Percentiles rank a stretch among this genome's conserved stretches.
These are phyloP conservation scores for Phytophthora pluvialis DNA, from an alignment of 352 stramenopile species.

Conservation along the genomic window DNA sequence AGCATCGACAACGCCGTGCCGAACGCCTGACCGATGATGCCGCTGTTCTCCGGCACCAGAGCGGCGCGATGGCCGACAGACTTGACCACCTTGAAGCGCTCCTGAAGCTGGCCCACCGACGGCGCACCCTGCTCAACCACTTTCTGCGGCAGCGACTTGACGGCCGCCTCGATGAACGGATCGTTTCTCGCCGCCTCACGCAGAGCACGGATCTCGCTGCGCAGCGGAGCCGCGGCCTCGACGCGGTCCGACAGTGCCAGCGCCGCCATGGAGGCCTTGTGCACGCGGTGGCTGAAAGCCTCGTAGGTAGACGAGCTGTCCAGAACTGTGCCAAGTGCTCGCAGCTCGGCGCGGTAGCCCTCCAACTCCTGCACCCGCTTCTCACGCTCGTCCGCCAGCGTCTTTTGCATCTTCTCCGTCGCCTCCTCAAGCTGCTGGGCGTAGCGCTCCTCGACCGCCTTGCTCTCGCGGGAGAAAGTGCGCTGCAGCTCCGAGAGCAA, in stretches of 20 bases:
- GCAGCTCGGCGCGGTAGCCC: conserved; percentile 68
- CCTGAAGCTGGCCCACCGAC: conserved; percentile 81
- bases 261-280: conserved; percentile 84
- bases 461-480: conserved; percentile 66
- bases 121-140: conserved; percentile 73
- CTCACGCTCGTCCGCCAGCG: conserved; percentile 64
- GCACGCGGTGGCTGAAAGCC: conserved; percentile 84
- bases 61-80: conserved; percentile 69
- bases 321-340: conserved; percentile 69
- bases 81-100: conserved; percentile 85
- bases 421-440: conserved; percentile 53
- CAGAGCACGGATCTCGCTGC: conserved; percentile 73
- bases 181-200: conserved; percentile 76
- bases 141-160: conserved; percentile 66
- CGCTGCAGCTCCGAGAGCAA: conserved; percentile 67
- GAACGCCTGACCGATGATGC: conserved; percentile 78
- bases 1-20: conserved; percentile 71
- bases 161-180: conserved; percentile 69
- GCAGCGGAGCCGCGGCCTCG: conserved; percentile 73
- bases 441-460: conserved; percentile 66
- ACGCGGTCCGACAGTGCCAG: conserved; percentile 82
- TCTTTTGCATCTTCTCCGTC: conserved; percentile 65
- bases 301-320: conserved; percentile 84
- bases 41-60: conserved; percentile 72
- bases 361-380: conserved; percentile 69